Conservation (phyloP, 768 basidiomycete genomes). For the Lactarius sanguifluus region DNA sequence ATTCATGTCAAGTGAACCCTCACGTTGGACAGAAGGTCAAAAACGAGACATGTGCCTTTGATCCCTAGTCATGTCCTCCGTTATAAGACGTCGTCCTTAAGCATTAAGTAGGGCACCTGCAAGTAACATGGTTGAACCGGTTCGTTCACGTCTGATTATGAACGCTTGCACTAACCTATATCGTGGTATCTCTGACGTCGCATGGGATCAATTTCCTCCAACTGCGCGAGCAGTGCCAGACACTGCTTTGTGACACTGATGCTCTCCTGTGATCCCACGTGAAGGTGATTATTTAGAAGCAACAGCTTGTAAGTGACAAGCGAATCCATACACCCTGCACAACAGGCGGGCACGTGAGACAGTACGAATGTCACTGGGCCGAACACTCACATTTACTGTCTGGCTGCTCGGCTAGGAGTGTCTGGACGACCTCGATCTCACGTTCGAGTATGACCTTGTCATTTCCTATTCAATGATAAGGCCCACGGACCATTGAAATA, state of each 20-base stretch:
- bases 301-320: conserved; percentile 79
- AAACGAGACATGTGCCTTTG: not conserved
- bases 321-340: conserved; percentile 90
- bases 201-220: conserved; percentile 63
- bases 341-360: conserved; percentile 10
- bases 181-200: conserved; percentile 69
- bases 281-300: conserved; percentile 51
- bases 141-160: not conserved
- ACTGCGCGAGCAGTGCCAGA: conserved; percentile 49
- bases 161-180: conserved; percentile 45
- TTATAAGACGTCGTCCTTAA: not conserved
- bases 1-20: not conserved
- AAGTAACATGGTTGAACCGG: not conserved
- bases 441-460: conserved; percentile 57
- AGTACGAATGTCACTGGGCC: not conserved
- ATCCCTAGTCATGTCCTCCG: not conserved
- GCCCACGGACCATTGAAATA: not conserved
- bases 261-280: conserved; percentile 36
- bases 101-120: conserved; percentile 8
- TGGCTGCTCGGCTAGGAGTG: conserved; percentile 83
- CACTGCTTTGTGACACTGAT: conserved; percentile 44
- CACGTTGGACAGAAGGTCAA: not conserved
- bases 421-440: conserved; percentile 78
- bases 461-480: conserved; percentile 46
- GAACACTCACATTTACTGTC: conserved; percentile 81